Percentiles rank a stretch among this genome's conserved stretches.
Conservation (phyloP, 1,284 basidiomycete genomes). For the Apiotrichum veenhuisii region DNA sequence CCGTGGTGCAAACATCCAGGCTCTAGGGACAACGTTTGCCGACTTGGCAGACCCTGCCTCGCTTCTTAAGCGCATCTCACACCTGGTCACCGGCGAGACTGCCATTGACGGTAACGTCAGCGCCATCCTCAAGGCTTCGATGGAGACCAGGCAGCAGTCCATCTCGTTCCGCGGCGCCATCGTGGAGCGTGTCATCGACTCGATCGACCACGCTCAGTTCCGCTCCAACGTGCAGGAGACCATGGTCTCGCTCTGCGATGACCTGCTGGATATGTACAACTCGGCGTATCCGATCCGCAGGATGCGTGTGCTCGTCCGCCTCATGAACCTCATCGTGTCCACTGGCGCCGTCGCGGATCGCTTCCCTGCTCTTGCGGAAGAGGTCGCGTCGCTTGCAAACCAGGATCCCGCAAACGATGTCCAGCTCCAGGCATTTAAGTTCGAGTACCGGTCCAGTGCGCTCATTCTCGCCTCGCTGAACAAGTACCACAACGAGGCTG, state of each 20-base stretch:
- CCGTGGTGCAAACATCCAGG: not conserved
- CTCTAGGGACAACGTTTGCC: conserved; percentile 8
- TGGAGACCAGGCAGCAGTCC: conserved; percentile 2
- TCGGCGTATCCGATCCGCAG: conserved; percentile 31
- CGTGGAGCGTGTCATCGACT: conserved; percentile 27
- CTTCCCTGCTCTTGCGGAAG: conserved; percentile 14
- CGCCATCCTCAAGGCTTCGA: conserved; percentile 1
- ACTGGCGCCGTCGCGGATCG: conserved; percentile 21
- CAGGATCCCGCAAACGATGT: conserved; percentile 22
- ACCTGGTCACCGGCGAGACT: conserved; percentile 11
- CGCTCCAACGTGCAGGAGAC: conserved; percentile 26
- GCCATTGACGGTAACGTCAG: conserved; percentile 4
- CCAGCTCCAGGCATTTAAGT: conserved; percentile 13
- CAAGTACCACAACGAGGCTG: conserved; percentile 25
- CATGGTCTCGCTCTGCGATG: conserved; percentile 24
- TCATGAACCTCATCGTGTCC: conserved; percentile 19
- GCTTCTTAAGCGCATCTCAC: conserved; percentile 14
- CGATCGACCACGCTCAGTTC: conserved; percentile 23
- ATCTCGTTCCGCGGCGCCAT: conserved; percentile 20
- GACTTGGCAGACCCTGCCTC: conserved; percentile 12
- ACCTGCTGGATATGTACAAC: conserved; percentile 31
- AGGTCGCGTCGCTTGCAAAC: not conserved
- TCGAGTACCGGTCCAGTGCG: conserved; percentile 27
- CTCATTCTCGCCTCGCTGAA: conserved; percentile 27
- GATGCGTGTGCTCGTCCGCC: conserved; percentile 19